Base-by-base conservation (phyloP, 2,329 filamentous ascomycete species). In the Elsinoe perseae region DNA sequence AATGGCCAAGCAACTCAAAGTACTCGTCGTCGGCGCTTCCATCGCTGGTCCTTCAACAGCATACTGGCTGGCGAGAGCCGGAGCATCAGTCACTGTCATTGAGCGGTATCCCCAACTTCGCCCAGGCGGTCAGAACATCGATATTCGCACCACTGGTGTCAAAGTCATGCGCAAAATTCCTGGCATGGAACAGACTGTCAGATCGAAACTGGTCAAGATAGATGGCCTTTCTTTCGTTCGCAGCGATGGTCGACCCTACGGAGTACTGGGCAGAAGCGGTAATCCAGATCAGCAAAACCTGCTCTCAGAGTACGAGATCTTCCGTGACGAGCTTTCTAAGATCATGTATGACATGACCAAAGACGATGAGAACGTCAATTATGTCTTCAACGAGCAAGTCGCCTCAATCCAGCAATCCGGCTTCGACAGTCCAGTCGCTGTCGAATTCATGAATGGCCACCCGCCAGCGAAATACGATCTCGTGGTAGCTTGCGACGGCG, bases 401-500 rank as follows among this genome's bases (percentile, higher is more conserved):
- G 44, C 61, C 21, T 65, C 67, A 2, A 70, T 76, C 38, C 62
- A 67, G 50, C 67, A 70, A 34, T 38, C 58, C 42, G 61, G 60
- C 12, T 58, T 62, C 3, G 64, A 67, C 14, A 66, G 67, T 0
- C 68, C 69, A 2, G 62, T 75, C 42, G 66, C 59, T 2, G 72
- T 77, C 27, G 67, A 72, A 28, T 76, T 77, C 58, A 60, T 65
- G 10, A 73, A 73, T 38, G 66, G 70, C 4, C 32, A 23, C 58
- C 64, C 68, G 6, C 59, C 67, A 4, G 50, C 68, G 3, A 62
- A 70, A n/a, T 78, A 68, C 59, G 76, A 78, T 56, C 70, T 80
- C 2, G 71, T 80, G 14, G 72, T 79, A 10, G 76, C 73, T 20
- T 74, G 72, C 56, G 77, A 79, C 58, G 77, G 77, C 1, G 64